Base-by-base conservation (phyloP, 2,329 filamentous ascomycete species). In the Fusarium paranaense region DNA sequence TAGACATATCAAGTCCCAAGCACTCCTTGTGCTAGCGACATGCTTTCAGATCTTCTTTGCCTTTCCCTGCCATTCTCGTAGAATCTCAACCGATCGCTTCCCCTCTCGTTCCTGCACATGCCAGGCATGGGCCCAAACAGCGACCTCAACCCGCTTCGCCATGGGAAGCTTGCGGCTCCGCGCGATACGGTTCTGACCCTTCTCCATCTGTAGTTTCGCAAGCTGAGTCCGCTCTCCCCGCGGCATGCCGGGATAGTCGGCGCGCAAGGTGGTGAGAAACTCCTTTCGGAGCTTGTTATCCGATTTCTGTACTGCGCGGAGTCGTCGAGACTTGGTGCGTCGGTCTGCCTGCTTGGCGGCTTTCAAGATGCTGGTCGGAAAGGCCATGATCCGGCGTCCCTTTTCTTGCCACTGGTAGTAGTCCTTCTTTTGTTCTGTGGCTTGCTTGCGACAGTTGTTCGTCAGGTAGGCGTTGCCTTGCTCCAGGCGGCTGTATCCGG, bases 91-190 rank as follows among this genome's bases (percentile, higher is more conserved):
- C 5, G 25, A 5, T 5, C 22, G 14, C 30, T 35, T 32, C 22
- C 61, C 61, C n/a, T 47, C 25, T 2, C 45, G 13, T 9, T 42
- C 30, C 47, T 56, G 35, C 3, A 57, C 25, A 56, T 63, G 47
- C 61, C 47, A 57, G 6, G 61, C 61, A 57, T 63, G 47, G 2
- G 61, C 47, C 47, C 37, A 42, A 5, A 63, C 61, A 7, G 61
- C 61, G 18, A 50, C 11, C 2, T 30, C 32, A 33, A 63, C 61
- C 13, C 61, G 9, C 35, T 63, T 37, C 13, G 4, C 18, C 47
- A 63, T 56, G 5, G 61, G 35, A 4, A 56, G 25, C 10, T 56
- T 63, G 35, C 61, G 47, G 9, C 47, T 20, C 18, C 61, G 61
- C 38, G 61, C 33, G 7, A 63, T 42, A 2, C 61, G 27, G 4